A percentile compares a stretch with the other conserved stretches of the same genome.
Evolutionary conservation across 208 protist genomes (phyloP).

Genomic region (Eutreptiella sp.): DNA sequence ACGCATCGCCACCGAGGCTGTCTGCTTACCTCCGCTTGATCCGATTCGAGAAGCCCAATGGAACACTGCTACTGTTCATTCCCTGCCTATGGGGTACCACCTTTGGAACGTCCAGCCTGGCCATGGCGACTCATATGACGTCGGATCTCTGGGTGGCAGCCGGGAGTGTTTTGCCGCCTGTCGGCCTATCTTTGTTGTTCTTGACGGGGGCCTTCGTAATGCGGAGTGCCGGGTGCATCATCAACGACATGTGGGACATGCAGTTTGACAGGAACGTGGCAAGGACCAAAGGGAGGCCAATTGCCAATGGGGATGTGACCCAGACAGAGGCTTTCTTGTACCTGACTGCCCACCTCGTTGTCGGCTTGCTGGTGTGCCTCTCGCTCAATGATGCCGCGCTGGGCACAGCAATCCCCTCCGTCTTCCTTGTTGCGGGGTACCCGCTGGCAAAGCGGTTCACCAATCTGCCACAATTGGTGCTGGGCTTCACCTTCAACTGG

Average conservation of each 20-base stretch:
- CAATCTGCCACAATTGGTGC: constrained; percentile 57
- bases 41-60: constrained; percentile 48
- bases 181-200: constrained; percentile 9
- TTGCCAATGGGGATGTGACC: constrained; percentile 45
- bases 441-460: constrained; percentile 71
- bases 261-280: constrained; percentile 64
- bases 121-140: background rate
- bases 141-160: background rate
- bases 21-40: constrained; percentile 31
- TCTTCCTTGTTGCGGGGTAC: constrained; percentile 57
- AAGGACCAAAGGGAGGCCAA: constrained; percentile 49
- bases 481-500: constrained; percentile 78
- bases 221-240: constrained; percentile 70
- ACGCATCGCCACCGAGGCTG: too few species aligned
- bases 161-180: too few species aligned
- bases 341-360: constrained; percentile 43
- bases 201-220: constrained; percentile 54
- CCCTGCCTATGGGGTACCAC: constrained; percentile 38
- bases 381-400: constrained; percentile 33
- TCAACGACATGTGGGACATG: constrained; percentile 72
- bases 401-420: constrained; percentile 36
- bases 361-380: constrained; percentile 46
- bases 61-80: constrained; percentile 56
- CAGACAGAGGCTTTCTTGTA: constrained; percentile 34
- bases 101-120: background rate